These are phyloP conservation scores for Leishmania tropica DNA, from an alignment of 208 protist genomes.

Conservation along the genomic window DNA sequence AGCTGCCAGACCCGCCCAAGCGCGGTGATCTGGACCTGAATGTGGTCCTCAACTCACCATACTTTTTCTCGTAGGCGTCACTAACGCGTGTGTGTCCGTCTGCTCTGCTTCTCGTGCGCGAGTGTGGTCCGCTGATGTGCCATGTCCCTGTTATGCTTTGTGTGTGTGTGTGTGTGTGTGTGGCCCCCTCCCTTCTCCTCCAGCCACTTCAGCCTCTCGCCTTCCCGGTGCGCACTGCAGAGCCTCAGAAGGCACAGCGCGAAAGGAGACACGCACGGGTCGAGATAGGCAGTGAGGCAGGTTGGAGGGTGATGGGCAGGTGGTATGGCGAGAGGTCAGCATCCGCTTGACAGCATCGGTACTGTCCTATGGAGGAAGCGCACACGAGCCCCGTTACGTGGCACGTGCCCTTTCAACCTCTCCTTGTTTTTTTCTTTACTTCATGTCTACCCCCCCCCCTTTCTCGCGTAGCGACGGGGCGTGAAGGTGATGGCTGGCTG, in stretches of 20 bases:
- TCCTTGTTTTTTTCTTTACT: background rate
- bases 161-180: background rate
- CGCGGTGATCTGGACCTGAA: slow-evolving; percentile 87
- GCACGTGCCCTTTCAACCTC: background rate
- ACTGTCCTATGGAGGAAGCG: background rate
- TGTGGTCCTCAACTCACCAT: slow-evolving; percentile 86
- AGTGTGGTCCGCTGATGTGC: background rate
- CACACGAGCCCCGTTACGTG: background rate
- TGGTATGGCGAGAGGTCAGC: background rate
- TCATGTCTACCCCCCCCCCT: background rate
- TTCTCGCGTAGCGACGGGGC: background rate
- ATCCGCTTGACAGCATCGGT: background rate
- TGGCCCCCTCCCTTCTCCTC: background rate
- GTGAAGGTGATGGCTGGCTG: background rate
- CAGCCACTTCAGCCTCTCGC: background rate
- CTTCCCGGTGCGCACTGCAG: background rate
- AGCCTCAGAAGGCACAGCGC: background rate
- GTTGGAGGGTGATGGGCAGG: background rate
- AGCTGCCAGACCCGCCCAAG: slow-evolving; percentile 87
- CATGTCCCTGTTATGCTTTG: background rate
- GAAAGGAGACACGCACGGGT: background rate
- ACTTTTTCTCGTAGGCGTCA: slow-evolving; percentile 88
- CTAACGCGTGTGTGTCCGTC: background rate
- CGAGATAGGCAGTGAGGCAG: background rate
- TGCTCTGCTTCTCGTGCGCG: background rate